Conservation (phyloP, 768 basidiomycete species). For the Tylopilus balloui region DNA sequence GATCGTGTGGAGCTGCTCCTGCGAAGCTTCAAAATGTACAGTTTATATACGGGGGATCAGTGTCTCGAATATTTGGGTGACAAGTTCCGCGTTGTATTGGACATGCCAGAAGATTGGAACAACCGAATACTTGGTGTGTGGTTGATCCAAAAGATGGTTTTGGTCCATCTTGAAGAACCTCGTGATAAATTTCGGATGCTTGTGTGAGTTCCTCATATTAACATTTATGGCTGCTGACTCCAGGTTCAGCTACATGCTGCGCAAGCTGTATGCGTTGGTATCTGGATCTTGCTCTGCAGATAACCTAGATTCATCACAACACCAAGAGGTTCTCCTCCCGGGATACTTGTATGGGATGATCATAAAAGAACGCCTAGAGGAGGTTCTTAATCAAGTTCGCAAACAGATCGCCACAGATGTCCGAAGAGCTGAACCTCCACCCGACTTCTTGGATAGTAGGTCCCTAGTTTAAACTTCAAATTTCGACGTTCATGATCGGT, state of each 20-base stretch:
- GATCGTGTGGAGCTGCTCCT: slow-evolving; percentile 94
- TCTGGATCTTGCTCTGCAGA: slow-evolving; percentile 88
- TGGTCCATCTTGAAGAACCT: slow-evolving; percentile 84
- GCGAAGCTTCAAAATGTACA: slow-evolving; percentile 93
- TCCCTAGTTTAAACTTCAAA: slow-evolving; percentile 13
- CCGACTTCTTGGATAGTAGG: slow-evolving; percentile 87
- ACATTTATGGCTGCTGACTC: slow-evolving; percentile 5
- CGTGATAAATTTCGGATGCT: slow-evolving; percentile 95
- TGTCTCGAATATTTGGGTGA: slow-evolving; percentile 94
- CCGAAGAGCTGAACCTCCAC: slow-evolving; percentile 62
- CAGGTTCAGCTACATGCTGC: slow-evolving; percentile 84
- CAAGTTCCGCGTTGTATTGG: slow-evolving; percentile 91
- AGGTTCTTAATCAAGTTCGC: slow-evolving; percentile 72
- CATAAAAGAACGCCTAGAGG: slow-evolving; percentile 95
- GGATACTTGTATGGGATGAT: slow-evolving; percentile 94
- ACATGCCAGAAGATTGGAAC: slow-evolving; percentile 89
- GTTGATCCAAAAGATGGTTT: slow-evolving; percentile 78
- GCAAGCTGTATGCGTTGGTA: slow-evolving; percentile 89
- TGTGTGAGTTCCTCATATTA: slow-evolving; percentile 45
- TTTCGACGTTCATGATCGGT: slow-evolving; percentile 3
- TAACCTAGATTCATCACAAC: slow-evolving; percentile 98
- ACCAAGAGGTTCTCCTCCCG: slow-evolving; percentile 95
- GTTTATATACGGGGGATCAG: slow-evolving; percentile 80
- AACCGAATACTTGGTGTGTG: slow-evolving; percentile 77
- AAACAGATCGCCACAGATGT: slow-evolving; percentile 69